phyloP scores from a whole-genome alignment of 805 yeast genomes.

The Suhomyces emberorum region DNA sequence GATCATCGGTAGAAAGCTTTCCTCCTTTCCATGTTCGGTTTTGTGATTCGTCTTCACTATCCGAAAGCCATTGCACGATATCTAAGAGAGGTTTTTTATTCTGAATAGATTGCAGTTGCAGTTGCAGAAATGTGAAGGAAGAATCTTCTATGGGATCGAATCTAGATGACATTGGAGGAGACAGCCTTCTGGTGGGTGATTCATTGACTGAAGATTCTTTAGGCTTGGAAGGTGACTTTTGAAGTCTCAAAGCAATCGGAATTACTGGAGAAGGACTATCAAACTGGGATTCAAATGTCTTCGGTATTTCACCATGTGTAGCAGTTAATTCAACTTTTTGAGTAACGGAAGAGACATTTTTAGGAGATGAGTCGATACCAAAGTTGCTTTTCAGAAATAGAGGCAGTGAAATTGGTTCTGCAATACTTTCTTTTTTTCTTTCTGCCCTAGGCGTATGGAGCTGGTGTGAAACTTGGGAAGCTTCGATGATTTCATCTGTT shows the following conservation, averaged over 20 bases:
- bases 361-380: too few relatives aligned
- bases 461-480: too few relatives aligned
- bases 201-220: too few relatives aligned
- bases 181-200: neutral
- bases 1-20: neutral
- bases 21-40: neutral
- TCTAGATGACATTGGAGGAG: conserved; percentile 1
- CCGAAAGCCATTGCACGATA: conserved; percentile 22
- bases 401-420: too few relatives aligned
- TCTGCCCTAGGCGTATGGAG: too few relatives aligned
- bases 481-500: too few relatives aligned
- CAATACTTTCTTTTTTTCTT: too few relatives aligned
- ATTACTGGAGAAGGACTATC: neutral
- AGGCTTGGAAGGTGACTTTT: too few relatives aligned
- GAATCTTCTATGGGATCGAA: conserved; percentile 16
- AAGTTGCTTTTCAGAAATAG: too few relatives aligned
- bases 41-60: conserved; percentile 9
- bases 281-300: neutral
- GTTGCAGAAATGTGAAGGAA: conserved; percentile 14
- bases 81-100: conserved; percentile 12
- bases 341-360: too few relatives aligned
- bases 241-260: neutral
- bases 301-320: too few relatives aligned
- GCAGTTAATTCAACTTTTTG: too few relatives aligned
- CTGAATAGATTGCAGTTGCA: conserved; percentile 1